Conservation (phyloP, 805 yeast genomes). For the Myxozyma neotropica region DNA sequence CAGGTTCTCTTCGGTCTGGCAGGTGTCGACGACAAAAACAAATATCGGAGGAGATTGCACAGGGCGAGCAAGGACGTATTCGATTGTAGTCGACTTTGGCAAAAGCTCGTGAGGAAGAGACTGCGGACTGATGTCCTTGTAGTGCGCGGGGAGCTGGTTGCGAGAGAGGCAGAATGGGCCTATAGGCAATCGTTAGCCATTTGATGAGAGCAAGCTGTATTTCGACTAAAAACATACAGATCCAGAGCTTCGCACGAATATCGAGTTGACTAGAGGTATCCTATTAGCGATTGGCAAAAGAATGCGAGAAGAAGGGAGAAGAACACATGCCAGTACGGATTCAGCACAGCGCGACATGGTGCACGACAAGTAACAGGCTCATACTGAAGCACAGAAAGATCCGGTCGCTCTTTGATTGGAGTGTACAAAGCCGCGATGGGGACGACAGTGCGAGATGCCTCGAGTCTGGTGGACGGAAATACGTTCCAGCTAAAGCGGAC, state of each 20-base stretch:
- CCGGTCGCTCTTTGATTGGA: constrained; percentile 82
- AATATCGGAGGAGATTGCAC: constrained; percentile 84
- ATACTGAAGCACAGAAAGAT: constrained; percentile 74
- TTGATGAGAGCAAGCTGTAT: neutral
- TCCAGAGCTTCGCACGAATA: constrained; percentile 74
- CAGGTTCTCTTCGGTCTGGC: constrained; percentile 87
- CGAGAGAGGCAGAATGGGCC: constrained; percentile 72
- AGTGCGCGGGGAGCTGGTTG: constrained; percentile 80
- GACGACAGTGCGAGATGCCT: constrained; percentile 87
- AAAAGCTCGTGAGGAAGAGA: constrained; percentile 80
- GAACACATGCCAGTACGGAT: constrained; percentile 67
- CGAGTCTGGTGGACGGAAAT: constrained; percentile 84
- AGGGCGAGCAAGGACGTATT: constrained; percentile 80
- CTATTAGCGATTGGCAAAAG: neutral
- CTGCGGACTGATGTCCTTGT: constrained; percentile 72
- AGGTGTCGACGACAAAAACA: constrained; percentile 80
- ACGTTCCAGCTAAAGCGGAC: constrained; percentile 81
- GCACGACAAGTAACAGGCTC: constrained; percentile 84
- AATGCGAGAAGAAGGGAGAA: constrained; percentile 11
- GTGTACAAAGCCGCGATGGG: constrained; percentile 95
- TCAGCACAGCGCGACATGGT: constrained; percentile 80
- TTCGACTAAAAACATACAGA: constrained; percentile 50
- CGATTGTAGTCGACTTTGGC: constrained; percentile 72
- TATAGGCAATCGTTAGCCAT: neutral
- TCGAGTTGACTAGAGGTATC: constrained; percentile 59